Conservation (phyloP, 139 green algal species). For the Chlorella sp. region DNA sequence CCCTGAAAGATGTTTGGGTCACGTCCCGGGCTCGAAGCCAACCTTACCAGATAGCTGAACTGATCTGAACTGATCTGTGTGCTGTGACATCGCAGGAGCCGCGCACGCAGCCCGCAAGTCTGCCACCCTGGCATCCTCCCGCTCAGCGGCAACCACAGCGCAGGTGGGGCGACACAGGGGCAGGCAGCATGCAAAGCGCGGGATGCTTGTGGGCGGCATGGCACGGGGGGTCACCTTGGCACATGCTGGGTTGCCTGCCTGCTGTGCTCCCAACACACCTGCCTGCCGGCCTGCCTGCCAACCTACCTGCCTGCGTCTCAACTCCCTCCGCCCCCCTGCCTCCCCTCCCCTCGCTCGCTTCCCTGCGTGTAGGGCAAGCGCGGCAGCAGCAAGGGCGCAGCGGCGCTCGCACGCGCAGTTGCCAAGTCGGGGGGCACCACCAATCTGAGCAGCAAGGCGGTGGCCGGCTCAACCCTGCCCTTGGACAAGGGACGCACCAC, state of each 20-base stretch:
- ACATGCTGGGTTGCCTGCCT: too few species aligned
- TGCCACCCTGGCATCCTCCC: neutral
- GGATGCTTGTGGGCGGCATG: too few species aligned
- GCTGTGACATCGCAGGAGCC: neutral
- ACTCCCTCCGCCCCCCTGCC: too few species aligned
- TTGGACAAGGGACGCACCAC: constrained; percentile 26
- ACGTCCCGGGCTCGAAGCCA: too few species aligned
- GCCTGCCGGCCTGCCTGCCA: neutral
- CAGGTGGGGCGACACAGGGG: neutral
- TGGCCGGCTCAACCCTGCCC: constrained; percentile 18
- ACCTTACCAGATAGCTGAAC: too few species aligned
- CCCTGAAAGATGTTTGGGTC: too few species aligned
- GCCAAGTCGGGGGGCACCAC: neutral
- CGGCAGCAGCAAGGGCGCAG: neutral
- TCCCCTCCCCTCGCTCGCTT: too few species aligned
- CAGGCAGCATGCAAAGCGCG: too few species aligned
- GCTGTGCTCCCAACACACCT: neutral
- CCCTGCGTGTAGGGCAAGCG: constrained; percentile 19
- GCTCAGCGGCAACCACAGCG: neutral
- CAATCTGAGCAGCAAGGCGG: neutral
- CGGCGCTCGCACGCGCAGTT: neutral
- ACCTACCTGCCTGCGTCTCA: neutral
- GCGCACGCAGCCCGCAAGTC: constrained; percentile 10
- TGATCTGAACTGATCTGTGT: too few species aligned
- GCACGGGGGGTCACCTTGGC: too few species aligned